Percentiles rank a stretch among this genome's conserved stretches.
These are phyloP conservation scores for Leccinum imitatum DNA, from an alignment of 768 basidiomycete species.

Conservation along the genomic window DNA sequence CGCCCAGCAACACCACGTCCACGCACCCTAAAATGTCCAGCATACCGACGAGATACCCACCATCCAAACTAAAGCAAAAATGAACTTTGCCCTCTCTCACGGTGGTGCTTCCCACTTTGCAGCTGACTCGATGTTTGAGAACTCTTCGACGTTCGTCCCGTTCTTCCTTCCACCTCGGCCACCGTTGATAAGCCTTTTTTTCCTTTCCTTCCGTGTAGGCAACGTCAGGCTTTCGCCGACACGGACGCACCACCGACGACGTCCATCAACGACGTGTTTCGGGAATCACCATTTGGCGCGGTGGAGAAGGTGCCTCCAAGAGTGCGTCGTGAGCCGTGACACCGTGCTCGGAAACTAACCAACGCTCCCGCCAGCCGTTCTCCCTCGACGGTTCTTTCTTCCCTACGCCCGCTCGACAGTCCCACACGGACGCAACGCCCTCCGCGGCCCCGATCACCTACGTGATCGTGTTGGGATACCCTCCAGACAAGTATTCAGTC, in stretches of 20 bases:
- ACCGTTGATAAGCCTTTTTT: no score
- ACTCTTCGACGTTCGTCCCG: no score
- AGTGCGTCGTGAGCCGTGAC: constrained; percentile 12
- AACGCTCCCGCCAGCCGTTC: constrained; percentile 15
- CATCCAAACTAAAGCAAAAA: no score
- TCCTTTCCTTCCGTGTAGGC: constrained; percentile 34
- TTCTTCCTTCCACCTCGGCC: no score
- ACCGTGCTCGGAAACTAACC: not conserved
- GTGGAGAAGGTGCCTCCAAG: constrained; percentile 25
- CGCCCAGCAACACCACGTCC: no score
- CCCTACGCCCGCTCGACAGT: no score
- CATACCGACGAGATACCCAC: no score
- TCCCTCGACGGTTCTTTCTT: constrained; percentile 23
- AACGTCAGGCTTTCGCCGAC: constrained; percentile 62
- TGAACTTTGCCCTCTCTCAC: no score
- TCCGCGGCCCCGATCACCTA: constrained; percentile 47
- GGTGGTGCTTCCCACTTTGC: no score
- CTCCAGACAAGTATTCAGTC: constrained; percentile 69
- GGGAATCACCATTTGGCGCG: constrained; percentile 40
- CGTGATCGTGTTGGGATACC: constrained; percentile 87
- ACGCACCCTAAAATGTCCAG: no score
- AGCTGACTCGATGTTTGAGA: no score
- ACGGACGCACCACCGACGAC: constrained; percentile 79
- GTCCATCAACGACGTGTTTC: constrained; percentile 76
- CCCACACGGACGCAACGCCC: no score